Conservation (phyloP, 208 protist genomes). For the Crithidia fasciculata region DNA sequence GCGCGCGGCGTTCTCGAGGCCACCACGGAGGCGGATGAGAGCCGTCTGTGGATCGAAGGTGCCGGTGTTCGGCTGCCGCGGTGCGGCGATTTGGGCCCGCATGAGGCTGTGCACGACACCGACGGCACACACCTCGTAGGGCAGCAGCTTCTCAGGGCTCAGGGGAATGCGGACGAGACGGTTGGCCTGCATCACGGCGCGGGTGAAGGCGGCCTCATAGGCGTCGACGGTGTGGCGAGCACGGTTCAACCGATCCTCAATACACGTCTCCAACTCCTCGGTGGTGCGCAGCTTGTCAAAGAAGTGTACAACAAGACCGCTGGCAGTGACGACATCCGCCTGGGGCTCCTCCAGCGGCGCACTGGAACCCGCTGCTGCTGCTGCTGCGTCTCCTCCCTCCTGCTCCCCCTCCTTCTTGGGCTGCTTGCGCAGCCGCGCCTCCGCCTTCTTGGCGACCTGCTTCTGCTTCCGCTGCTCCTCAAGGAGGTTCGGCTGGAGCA, state of each 20-base stretch:
- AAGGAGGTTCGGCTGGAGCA: slow-evolving; percentile 47
- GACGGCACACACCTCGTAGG: slow-evolving; percentile 78
- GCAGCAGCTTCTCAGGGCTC: slow-evolving; percentile 71
- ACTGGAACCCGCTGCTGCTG: background rate
- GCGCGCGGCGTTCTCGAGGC: slow-evolving; percentile 85
- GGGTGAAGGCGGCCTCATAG: slow-evolving; percentile 78
- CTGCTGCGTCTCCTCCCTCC: background rate
- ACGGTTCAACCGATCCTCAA: slow-evolving; percentile 76
- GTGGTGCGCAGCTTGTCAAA: slow-evolving; percentile 83
- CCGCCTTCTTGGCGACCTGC: slow-evolving; percentile 23
- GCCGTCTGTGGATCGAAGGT: slow-evolving; percentile 82
- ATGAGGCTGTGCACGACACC: slow-evolving; percentile 88
- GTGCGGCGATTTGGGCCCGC: slow-evolving; percentile 80
- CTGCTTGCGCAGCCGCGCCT: slow-evolving; percentile 23
- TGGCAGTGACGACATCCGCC: slow-evolving; percentile 56
- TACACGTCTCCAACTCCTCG: slow-evolving; percentile 69
- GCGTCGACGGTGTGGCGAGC: slow-evolving; percentile 63
- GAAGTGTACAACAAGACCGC: slow-evolving; percentile 71
- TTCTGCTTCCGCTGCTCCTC: slow-evolving; percentile 38
- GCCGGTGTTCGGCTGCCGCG: slow-evolving; percentile 80
- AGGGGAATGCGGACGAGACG: slow-evolving; percentile 70
- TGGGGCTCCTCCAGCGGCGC: slow-evolving; percentile 8
- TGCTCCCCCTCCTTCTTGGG: slow-evolving; percentile 24
- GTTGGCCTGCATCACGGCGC: slow-evolving; percentile 76
- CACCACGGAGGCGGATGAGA: slow-evolving; percentile 78